A percentile compares a stretch with the other conserved stretches of the same genome.
phyloP scores from a whole-genome alignment of 23 red algal genomes.

The Rhodosorus marinus region DNA sequence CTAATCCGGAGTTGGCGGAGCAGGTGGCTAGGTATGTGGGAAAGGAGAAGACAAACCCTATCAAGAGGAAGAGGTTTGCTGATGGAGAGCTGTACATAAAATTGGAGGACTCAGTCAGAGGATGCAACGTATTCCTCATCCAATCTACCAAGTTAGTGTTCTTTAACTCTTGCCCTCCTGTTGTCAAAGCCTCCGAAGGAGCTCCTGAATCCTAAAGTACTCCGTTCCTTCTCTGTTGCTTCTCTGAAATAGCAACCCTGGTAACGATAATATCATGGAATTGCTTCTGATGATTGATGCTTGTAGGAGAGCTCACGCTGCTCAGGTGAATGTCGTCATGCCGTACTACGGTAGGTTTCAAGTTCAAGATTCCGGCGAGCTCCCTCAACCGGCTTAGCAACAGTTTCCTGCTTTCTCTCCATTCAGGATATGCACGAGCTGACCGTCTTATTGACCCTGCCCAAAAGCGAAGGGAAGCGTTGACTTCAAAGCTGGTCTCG shows the following conservation, averaged over 20 bases:
- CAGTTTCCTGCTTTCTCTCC: no score
- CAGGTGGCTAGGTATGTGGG: constrained; percentile 60
- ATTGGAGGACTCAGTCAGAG: constrained; percentile 84
- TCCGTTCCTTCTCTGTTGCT: neutral
- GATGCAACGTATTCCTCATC: constrained; percentile 92
- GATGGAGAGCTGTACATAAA: constrained; percentile 93
- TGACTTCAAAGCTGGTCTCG: constrained; percentile 79
- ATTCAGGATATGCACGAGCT: constrained; percentile 81
- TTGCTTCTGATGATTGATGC: constrained; percentile 97
- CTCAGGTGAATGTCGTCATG: constrained; percentile 77
- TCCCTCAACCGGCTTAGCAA: no score
- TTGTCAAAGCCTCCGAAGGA: neutral
- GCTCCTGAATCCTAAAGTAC: neutral
- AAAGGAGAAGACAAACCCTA: constrained; percentile 33
- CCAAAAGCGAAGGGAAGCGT: constrained; percentile 61
- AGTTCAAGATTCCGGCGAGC: no score
- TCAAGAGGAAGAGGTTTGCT: constrained; percentile 62
- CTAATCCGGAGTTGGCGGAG: constrained; percentile 41
- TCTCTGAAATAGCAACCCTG: neutral
- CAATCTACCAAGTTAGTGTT: constrained; percentile 29
- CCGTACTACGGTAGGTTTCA: constrained; percentile 96
- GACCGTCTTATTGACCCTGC: constrained; percentile 89
- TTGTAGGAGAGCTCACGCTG: constrained; percentile 68
- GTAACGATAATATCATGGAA: constrained; percentile 53
- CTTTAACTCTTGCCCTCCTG: neutral